phyloP scores from a whole-genome alignment of 2,329 filamentous ascomycete species.

The Cercospora zeina region DNA sequence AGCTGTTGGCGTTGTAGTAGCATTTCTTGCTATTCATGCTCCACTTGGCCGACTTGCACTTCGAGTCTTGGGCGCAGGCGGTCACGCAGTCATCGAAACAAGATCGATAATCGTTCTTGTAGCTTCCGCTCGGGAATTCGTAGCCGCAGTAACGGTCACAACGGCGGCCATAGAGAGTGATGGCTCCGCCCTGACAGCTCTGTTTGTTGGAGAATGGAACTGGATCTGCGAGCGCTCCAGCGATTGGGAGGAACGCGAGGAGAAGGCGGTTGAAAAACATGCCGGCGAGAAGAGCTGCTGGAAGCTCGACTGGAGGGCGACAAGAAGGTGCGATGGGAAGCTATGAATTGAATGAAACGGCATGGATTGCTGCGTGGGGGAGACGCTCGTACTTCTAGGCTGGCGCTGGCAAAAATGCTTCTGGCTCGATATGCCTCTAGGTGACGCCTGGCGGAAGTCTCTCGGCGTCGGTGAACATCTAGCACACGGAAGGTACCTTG shows the following conservation, averaged over 20 bases:
- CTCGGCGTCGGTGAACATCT: neutral
- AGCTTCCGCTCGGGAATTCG: conserved; percentile 16
- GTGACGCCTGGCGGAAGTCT: neutral
- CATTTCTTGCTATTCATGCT: conserved; percentile 11
- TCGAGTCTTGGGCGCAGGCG: conserved; percentile 6
- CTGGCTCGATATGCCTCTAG: neutral
- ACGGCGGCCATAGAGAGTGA: neutral
- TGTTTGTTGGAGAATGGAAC: neutral
- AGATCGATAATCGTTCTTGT: conserved; percentile 12
- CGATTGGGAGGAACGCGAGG: conserved; percentile 3
- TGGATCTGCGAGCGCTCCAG: conserved; percentile 4
- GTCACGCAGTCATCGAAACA: conserved; percentile 4
- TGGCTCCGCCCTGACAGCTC: conserved; percentile 1
- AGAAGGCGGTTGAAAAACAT: neutral
- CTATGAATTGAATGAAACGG: neutral
- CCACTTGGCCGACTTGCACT: conserved; percentile 6
- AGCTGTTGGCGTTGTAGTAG: neutral
- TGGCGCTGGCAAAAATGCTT: neutral
- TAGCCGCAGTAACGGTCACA: conserved; percentile 13
- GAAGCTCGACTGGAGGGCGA: neutral
- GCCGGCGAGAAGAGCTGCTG: neutral
- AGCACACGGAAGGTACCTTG: neutral
- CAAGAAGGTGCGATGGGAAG: neutral
- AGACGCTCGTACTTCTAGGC: neutral
- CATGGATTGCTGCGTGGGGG: neutral